Conservation (phyloP, 2,329 filamentous ascomycete species). For the Xylariaceae sp. region DNA sequence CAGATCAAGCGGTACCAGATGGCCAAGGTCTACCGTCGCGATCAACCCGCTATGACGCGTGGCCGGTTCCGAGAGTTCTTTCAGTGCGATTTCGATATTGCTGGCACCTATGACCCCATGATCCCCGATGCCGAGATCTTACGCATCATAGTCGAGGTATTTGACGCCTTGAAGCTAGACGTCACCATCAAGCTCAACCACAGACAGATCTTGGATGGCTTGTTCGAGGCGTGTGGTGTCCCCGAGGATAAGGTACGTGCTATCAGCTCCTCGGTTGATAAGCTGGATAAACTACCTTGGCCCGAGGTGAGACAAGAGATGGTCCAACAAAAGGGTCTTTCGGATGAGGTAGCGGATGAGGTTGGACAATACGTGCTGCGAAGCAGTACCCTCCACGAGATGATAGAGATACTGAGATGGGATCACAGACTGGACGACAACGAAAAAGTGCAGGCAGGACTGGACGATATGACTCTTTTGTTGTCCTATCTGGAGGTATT, state of each 20-base stretch:
- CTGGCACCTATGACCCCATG: conserved; percentile 67
- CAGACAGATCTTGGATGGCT: conserved; percentile 66
- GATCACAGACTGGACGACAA: conserved; percentile 58
- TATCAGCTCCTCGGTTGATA: conserved; percentile 72
- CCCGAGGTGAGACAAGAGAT: conserved; percentile 69
- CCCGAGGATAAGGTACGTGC: conserved; percentile 65
- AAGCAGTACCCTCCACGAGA: conserved; percentile 56
- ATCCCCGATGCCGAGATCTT: conserved; percentile 69
- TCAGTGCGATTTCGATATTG: conserved; percentile 76
- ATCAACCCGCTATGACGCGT: conserved; percentile 69
- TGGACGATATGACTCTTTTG: conserved; percentile 63
- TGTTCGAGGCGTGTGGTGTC: conserved; percentile 71
- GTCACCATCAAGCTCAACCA: conserved; percentile 74
- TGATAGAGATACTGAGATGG: conserved; percentile 53
- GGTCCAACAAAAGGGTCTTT: conserved; percentile 63
- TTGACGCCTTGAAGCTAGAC: conserved; percentile 60
- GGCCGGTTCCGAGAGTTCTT: conserved; percentile 75
- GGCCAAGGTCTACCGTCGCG: conserved; percentile 71
- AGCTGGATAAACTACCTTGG: conserved; percentile 72
- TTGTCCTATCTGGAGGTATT: conserved; percentile 65
- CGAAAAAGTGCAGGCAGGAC: conserved; percentile 57
- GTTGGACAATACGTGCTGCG: conserved; percentile 66
- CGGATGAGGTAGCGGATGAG: conserved; percentile 59
- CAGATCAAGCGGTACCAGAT: conserved; percentile 73
- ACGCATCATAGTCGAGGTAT: conserved; percentile 64